Evolutionary conservation across 805 yeast genomes (phyloP), one percentile per base, ranked within the genome.

Genomic region (Saccharomycopsis fibuligera): DNA sequence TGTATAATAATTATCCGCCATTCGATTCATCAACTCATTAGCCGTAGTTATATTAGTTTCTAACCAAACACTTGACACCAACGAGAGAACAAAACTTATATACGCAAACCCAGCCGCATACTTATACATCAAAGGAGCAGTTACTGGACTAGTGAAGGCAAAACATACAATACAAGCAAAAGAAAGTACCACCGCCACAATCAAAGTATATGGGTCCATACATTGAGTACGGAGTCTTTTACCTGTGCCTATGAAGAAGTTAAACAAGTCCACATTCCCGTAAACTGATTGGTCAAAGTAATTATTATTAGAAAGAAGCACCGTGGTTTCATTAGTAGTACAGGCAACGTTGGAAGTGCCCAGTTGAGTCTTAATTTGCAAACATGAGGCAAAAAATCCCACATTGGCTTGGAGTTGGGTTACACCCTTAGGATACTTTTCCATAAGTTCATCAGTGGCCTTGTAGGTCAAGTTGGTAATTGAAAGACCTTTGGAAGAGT

Each of bases 211-310:
- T 12, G 54, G 52, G 30, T 51, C 51, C 45, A 53, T 30, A 31
- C 56, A 53, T 8, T 30, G 35, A n/a, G 41, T 24, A 43, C 56
- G 41, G 49, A 53, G 50, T 23, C 36, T 36, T 31, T 45, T 50
- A 5, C 49, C 56, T 12, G 56, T 53, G n/a, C 54, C 56, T 10
- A 54, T 44, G 42, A 53, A 47, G 35, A 53, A 53, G 30, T 53
- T 50, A 44, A 47, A 47, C 17, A 53, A 31, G 25, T 50, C 52
- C 8, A 41, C 48, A 35, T 53, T 50, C 9, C 35, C 9, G 3
- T 23, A 29, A 3, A 33, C 30, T 1, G 41, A 19, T 16, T 45
- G 49, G 33, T 50, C 47, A 24, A 53, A 53, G 25, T 44, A 33
- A 21, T 36, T 42, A 4, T 35, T 16, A 24, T 53, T 41, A 4